Conservation (phyloP, 306 rosid genomes). For the Bauhinia variegata region DNA sequence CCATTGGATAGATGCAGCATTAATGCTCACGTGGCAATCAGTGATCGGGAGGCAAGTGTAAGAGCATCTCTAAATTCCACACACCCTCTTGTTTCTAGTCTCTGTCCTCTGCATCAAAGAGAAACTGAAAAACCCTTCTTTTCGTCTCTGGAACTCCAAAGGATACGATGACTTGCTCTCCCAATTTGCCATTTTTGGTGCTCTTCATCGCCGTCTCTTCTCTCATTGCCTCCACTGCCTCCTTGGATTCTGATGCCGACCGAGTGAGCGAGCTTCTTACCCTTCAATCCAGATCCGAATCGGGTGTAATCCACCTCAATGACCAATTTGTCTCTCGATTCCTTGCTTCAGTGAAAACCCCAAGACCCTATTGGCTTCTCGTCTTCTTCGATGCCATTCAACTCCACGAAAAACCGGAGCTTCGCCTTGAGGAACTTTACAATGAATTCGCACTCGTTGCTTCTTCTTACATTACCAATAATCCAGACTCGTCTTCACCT, state of each 20-base stretch:
- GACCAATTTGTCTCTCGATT: conserved; percentile 71
- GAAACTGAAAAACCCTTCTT: conserved; percentile 17
- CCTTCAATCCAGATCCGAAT: conserved; percentile 68
- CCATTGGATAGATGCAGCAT: neutral
- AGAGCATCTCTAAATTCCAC: neutral
- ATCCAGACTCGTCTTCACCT: conserved; percentile 46
- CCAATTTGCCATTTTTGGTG: conserved; percentile 18
- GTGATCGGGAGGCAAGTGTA: conserved; percentile 25
- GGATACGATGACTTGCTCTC: conserved; percentile 41
- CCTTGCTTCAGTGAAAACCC: conserved; percentile 55
- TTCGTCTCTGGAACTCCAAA: neutral
- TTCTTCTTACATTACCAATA: conserved; percentile 69
- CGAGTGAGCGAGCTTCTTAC: conserved; percentile 62
- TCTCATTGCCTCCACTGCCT: neutral
- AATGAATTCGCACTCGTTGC: conserved; percentile 69
- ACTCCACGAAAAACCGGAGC: conserved; percentile 83
- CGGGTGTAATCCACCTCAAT: conserved; percentile 79
- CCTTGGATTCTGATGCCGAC: conserved; percentile 45
- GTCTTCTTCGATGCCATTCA: conserved; percentile 87
- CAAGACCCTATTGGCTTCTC: conserved; percentile 70
- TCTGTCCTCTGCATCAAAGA: no score
- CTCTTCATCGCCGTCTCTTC: conserved; percentile 23
- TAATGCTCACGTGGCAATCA: neutral
- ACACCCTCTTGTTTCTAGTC: neutral
- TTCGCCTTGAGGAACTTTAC: conserved; percentile 79